Base-by-base conservation (phyloP, 106 monocot genomes). In the Dendrobium huoshanense region DNA sequence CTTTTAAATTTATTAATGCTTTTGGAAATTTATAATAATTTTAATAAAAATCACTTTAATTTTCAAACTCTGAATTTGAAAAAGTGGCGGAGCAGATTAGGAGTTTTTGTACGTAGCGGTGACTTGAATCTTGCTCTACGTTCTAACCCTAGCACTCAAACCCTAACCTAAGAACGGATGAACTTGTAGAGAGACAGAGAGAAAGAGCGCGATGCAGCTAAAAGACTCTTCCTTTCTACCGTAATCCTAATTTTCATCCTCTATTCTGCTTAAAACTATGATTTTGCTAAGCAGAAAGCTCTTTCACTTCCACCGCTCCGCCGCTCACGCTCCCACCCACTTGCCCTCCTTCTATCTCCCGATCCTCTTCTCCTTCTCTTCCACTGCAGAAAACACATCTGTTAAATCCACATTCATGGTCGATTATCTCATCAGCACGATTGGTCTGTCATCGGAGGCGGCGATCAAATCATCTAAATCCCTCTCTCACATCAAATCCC, bases 371-470 rank as follows among this genome's bases (percentile, higher is more conserved):
- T 43, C 10, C 67, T 67, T 42, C 24, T 13, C 67, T 27, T 51
- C 64, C 0, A 29, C 67, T 17, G 67, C 42, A 37, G 40, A 41
- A 20, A 79, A 10, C 65, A n/a, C 67, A 45, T 67, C 44, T 16
- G 24, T 25, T n/a, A 43, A 20, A 65, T 16, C 65, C 18, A 41
- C 79, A 43, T 47, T 75, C 65, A 17, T 81, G 5, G 73, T 29
- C 75, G 24, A 77, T 5, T 81, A 85, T 61, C 72, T 85, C 37
- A 72, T 85, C 48, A 43, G 44, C 33, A 68, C 33, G 0, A 65
- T 67, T 13, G 77, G 55, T 0, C 70, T 85, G 9, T 77, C 85
- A n/a, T 55, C 42, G 43, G n/a, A 33, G 51, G 13, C 67, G 18
- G 85, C 85, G 7, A 19, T 16, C 42, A 55, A 49, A 41, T 67